Conservation (phyloP, 352 stramenopile species). For the Discostella stelligera region DNA sequence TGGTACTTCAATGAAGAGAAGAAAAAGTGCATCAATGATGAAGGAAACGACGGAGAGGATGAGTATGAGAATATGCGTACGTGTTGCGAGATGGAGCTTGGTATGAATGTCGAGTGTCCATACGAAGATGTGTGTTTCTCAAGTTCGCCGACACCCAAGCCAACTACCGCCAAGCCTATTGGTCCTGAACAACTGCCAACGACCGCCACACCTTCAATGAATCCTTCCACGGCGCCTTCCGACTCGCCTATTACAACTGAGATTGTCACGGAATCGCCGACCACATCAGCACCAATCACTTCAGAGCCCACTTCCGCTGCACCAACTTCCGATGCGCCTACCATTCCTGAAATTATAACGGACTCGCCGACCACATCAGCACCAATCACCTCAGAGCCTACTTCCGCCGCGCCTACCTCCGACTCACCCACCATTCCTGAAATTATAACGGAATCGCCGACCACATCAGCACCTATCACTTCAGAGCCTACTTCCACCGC, state of each 20-base stretch:
- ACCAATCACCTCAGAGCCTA: neutral
- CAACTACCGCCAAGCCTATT: neutral
- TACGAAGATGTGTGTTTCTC: neutral
- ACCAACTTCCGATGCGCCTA: neutral
- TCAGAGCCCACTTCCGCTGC: neutral
- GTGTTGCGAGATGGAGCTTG: conserved; percentile 1
- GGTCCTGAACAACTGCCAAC: neutral
- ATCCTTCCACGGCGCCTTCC: neutral
- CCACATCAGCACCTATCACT: neutral
- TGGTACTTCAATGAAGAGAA: conserved; percentile 13
- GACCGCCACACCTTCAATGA: neutral
- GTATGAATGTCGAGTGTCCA: neutral
- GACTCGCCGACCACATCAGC: neutral
- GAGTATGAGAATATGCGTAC: neutral
- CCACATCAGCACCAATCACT: neutral
- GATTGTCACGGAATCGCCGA: neutral
- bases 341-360: neutral
- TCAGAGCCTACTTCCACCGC: neutral
- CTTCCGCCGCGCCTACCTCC: neutral
- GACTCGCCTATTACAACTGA: neutral
- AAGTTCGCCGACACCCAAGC: neutral
- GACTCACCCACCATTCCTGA: neutral
- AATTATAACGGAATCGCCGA: neutral
- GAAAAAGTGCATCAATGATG: neutral
- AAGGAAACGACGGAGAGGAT: neutral